Conservation (phyloP, 2,329 filamentous ascomycete genomes). For the Epichloe gansuensis region DNA sequence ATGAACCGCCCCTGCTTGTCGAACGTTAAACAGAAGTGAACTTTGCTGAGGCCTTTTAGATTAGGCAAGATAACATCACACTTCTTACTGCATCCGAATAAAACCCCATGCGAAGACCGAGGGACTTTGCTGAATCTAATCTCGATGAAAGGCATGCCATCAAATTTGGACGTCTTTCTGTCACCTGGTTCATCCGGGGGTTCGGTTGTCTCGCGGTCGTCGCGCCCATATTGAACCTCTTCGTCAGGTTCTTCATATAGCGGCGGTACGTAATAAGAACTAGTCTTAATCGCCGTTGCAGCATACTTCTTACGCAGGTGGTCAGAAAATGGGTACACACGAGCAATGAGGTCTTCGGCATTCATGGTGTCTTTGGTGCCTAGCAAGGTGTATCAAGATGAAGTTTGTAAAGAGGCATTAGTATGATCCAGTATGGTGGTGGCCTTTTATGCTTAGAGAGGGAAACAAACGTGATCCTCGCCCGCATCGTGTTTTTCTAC, state of each 20-base stretch:
- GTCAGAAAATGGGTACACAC: neutral
- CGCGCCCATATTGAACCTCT: constrained; percentile 1
- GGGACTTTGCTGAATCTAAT: constrained; percentile 10
- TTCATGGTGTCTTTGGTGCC: constrained; percentile 4
- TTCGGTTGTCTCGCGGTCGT: constrained; percentile 4
- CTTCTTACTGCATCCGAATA: constrained; percentile 9
- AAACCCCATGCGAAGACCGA: constrained; percentile 6
- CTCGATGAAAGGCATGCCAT: constrained; percentile 3
- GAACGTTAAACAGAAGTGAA: constrained; percentile 13
- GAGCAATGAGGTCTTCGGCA: constrained; percentile 5
- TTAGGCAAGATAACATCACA: constrained; percentile 10
- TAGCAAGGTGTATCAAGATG: neutral
- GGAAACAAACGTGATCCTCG: neutral
- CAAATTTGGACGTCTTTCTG: neutral
- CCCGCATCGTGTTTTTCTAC: neutral
- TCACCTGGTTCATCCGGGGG: neutral
- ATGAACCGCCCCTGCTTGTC: constrained; percentile 9
- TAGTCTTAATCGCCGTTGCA: neutral
- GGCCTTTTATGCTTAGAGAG: neutral
- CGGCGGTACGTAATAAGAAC: neutral
- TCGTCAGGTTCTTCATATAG: neutral
- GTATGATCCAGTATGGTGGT: neutral
- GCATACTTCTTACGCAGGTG: too few species aligned
- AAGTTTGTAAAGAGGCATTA: neutral
- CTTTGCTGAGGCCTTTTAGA: constrained; percentile 3